A percentile compares a stretch with the other conserved stretches of the same genome.
Evolutionary conservation across 1,284 basidiomycete genomes (phyloP).

Genomic region (Irpex sp.): DNA sequence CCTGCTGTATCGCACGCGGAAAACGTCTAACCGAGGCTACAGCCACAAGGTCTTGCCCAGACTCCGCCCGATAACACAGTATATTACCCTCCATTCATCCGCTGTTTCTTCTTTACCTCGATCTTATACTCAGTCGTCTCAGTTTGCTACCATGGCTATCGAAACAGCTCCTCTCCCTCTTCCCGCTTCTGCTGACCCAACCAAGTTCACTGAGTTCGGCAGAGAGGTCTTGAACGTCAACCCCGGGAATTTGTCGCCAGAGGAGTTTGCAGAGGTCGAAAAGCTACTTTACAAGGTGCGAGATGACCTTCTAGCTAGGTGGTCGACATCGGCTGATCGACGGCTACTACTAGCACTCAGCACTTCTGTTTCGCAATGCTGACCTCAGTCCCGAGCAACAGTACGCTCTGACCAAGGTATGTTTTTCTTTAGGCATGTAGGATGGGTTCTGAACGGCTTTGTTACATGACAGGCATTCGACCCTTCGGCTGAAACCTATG

Average conservation of each 20-base stretch:
- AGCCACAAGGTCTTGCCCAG: not conserved
- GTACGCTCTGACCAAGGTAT: constrained; percentile 77
- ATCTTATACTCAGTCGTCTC: not conserved
- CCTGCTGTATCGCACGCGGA: constrained; percentile 5
- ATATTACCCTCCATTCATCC: not conserved
- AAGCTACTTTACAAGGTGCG: constrained; percentile 50
- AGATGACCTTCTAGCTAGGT: not conserved
- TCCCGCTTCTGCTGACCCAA: constrained; percentile 44
- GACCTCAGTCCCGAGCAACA: constrained; percentile 78
- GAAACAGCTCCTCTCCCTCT: constrained; percentile 39
- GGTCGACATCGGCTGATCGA: not conserved
- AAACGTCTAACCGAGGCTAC: not conserved
- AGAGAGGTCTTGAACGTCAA: constrained; percentile 48
- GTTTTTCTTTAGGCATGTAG: constrained; percentile 6
- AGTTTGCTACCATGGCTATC: constrained; percentile 35
- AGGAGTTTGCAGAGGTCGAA: constrained; percentile 47
- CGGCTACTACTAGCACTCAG: constrained; percentile 50
- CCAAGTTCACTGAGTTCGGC: constrained; percentile 48
- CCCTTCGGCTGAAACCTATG: constrained; percentile 68
- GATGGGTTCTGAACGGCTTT: not conserved
- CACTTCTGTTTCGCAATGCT: constrained; percentile 71
- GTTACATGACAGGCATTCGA: constrained; percentile 58
- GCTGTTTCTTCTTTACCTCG: not conserved
- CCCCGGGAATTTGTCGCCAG: constrained; percentile 39
- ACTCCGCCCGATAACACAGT: constrained; percentile 3